Percentiles rank a stretch among this genome's conserved stretches.
Evolutionary conservation across 345 rosid genomes (phyloP).

Genomic region (Carallia pectinifolia): DNA sequence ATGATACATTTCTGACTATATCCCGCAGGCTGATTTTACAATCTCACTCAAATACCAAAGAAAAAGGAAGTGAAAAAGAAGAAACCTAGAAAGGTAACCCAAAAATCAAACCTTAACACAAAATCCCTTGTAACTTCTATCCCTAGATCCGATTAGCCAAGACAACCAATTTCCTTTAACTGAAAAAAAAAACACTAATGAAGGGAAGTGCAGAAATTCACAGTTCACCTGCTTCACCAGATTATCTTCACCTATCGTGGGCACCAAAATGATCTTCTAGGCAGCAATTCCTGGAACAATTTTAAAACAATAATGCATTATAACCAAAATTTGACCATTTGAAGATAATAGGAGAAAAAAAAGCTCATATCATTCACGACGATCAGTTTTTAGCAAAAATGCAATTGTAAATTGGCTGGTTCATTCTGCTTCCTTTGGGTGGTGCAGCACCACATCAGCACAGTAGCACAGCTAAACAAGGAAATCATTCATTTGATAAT

Average conservation of each 20-base stretch:
- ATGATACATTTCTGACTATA: slow-evolving; percentile 60
- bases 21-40: slow-evolving; percentile 72
- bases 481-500: too few relatives aligned
- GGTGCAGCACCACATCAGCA: too few relatives aligned
- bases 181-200: slow-evolving; percentile 26
- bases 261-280: slow-evolving; percentile 39
- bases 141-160: slow-evolving; percentile 59
- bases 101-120: slow-evolving; percentile 62
- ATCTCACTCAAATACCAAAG: slow-evolving; percentile 53
- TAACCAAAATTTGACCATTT: background rate
- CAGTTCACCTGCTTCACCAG: slow-evolving; percentile 52
- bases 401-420: background rate
- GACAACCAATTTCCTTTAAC: slow-evolving; percentile 46
- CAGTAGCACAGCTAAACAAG: too few relatives aligned
- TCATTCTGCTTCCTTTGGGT: too few relatives aligned
- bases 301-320: slow-evolving; percentile 6
- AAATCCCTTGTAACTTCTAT: slow-evolving; percentile 49
- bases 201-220: slow-evolving; percentile 36
- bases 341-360: background rate
- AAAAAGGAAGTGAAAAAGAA: slow-evolving; percentile 21
- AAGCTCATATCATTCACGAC: background rate
- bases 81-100: slow-evolving; percentile 38
- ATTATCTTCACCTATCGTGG: slow-evolving; percentile 41
- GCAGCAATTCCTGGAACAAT: slow-evolving; percentile 60
- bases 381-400: background rate